phyloP scores from a whole-genome alignment of 164 flowering plant species.

The Nymphaea thermarum region DNA sequence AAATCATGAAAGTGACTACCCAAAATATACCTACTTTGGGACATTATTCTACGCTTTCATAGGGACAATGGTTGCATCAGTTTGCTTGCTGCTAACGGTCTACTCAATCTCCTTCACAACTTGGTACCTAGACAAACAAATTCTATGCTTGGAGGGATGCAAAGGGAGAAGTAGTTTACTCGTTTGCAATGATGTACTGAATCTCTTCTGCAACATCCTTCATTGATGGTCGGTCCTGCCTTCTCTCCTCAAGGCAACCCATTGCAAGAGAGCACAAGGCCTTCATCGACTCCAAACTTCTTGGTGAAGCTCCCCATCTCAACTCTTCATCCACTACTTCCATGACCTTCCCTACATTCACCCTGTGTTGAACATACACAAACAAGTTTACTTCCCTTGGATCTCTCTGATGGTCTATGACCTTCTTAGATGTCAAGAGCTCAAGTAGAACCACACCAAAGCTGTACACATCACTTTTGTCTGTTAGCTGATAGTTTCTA shows the following conservation, averaged over 20 bases:
- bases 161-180: neutral
- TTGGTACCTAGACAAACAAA: no score
- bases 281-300: neutral
- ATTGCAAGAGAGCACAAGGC: neutral
- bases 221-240: neutral
- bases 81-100: no score
- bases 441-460: slow-evolving; percentile 29
- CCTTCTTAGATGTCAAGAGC: slow-evolving; percentile 13
- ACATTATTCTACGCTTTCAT: no score
- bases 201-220: neutral
- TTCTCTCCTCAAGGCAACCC: neutral
- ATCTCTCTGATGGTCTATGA: neutral
- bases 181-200: neutral
- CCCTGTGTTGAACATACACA: neutral
- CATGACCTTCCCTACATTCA: neutral
- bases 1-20: no score
- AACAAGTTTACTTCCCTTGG: neutral
- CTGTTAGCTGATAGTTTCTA: slow-evolving; percentile 22
- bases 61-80: no score
- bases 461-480: slow-evolving; percentile 28
- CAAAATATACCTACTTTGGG: no score
- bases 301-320: neutral
- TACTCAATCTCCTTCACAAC: no score
- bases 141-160: neutral
- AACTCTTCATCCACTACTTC: neutral